Conservation (phyloP, 192 early-diverging fungal species). For the Backusella tuberculispora region DNA sequence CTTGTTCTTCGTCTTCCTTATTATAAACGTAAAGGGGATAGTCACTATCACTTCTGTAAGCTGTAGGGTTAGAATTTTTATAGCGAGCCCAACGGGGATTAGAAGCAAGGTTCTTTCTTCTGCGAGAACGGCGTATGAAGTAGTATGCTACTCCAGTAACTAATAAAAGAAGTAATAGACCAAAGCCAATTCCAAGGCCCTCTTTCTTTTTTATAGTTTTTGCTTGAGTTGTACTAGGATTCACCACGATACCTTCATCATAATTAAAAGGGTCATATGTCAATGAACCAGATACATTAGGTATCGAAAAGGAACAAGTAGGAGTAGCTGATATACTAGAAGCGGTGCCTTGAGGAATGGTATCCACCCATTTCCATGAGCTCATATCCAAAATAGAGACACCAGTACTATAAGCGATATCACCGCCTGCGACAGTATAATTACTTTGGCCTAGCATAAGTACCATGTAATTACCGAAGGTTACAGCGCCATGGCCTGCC, state of each 20-base stretch:
- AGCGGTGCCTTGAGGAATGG: neutral
- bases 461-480: slow-evolving; percentile 29
- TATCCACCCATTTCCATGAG: slow-evolving; percentile 16
- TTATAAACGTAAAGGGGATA: slow-evolving; percentile 32
- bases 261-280: neutral
- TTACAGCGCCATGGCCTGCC: slow-evolving; percentile 16
- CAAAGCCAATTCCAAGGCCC: slow-evolving; percentile 32
- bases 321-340: neutral
- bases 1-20: slow-evolving; percentile 16
- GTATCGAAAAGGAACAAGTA: neutral
- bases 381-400: slow-evolving; percentile 30
- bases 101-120: slow-evolving; percentile 17
- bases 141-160: slow-evolving; percentile 15
- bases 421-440: neutral
- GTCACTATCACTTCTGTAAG: slow-evolving; percentile 16
- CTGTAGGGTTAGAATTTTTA: neutral
- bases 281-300: neutral
- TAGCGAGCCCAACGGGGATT: slow-evolving; percentile 35
- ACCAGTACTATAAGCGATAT: neutral
- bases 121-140: slow-evolving; percentile 10
- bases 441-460: slow-evolving; percentile 19
- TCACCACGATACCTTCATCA: neutral
- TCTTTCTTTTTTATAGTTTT: slow-evolving; percentile 20
- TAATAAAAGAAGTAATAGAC: slow-evolving; percentile 25
- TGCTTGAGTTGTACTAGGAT: neutral